Base-by-base conservation (phyloP, 352 stramenopile species). In the Phytophthora pluvialis region DNA sequence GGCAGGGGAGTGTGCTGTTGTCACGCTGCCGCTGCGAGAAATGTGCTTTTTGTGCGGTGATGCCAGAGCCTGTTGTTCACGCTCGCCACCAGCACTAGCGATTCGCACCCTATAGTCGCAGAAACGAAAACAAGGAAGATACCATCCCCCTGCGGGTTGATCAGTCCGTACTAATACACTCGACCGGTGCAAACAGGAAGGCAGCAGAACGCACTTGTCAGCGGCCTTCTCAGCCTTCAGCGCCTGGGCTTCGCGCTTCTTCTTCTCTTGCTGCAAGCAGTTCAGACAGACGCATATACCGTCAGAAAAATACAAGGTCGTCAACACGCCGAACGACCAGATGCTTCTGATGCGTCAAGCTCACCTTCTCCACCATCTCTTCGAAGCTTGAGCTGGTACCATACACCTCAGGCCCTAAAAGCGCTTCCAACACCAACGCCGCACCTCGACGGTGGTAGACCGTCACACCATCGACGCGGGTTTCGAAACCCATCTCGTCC, bases 391-490 rank as follows among this genome's bases (percentile, higher is more conserved):
- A 67, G 44, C 83, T 82, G 25, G 55, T 68, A 28, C 86, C 86
- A 67, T 88, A 93, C 13, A 91, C 77, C 10, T 78, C 70, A 0
- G 68, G 13, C 1, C 87, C 83, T 55, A 93, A 93, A 21, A 91
- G 52, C 4, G 78, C 72, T 31, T 86, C 85, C 21, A 95, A 72
- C n/a, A 91, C 80, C n/a, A 93, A 67, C 5, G 67, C 65, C 5
- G 84, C 86, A 10, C 86, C 84, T n/a, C 83, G 83, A 25, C 84
- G 81, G 46, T 91, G 85, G 59, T 97, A 97, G n/a, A 96, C 86
- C 0, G 89, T 93, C 25, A 95, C 82, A 6, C 88, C 88, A 43
- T 97, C 88, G 2, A 88, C 86, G 38, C 85, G 73, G 33, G 81
- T 96, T 63, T 86, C 79, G 4, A 25, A 77, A 18, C 72, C 84